Evolutionary conservation across 768 basidiomycete species (phyloP).

Genomic region (Rhizopogon rudus): DNA sequence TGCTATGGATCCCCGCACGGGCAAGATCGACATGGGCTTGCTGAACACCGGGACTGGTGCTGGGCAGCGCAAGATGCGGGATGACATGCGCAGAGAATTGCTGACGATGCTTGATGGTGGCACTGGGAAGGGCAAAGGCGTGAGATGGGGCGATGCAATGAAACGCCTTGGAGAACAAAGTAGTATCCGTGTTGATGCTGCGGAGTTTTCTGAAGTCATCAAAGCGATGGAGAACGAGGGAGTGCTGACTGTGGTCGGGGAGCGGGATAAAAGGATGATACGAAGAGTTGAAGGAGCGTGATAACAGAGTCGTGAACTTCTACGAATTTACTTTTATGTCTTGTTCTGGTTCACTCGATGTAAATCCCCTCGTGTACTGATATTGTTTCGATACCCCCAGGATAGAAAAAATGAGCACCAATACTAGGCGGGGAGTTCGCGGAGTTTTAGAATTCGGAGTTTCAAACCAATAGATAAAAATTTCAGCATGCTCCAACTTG

Average conservation of each 20-base stretch:
- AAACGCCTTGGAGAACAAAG: slow-evolving; percentile 80
- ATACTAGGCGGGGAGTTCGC: background rate
- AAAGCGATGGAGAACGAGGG: slow-evolving; percentile 83
- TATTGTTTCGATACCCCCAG: too few relatives aligned
- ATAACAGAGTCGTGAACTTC: slow-evolving; percentile 14
- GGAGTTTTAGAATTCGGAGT: background rate
- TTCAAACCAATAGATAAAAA: background rate
- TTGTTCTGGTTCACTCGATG: background rate
- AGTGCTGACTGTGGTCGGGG: slow-evolving; percentile 77
- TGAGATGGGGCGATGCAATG: slow-evolving; percentile 82
- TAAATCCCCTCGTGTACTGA: background rate
- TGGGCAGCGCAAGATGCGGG: slow-evolving; percentile 78
- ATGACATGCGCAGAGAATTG: slow-evolving; percentile 87
- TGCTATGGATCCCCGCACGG: slow-evolving; percentile 94
- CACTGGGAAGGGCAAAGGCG: slow-evolving; percentile 47
- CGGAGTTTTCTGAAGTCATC: slow-evolving; percentile 81
- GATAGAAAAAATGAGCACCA: too few relatives aligned
- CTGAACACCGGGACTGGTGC: slow-evolving; percentile 90
- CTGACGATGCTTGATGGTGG: slow-evolving; percentile 55
- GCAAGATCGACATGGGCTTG: slow-evolving; percentile 95
- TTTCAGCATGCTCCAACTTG: background rate
- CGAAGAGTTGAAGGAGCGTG: slow-evolving; percentile 50
- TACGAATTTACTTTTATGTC: slow-evolving; percentile 13
- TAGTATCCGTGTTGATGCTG: slow-evolving; percentile 68
- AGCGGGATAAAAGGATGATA: slow-evolving; percentile 81